Base-by-base conservation (phyloP, 805 yeast species). In the Candida schatavii region DNA sequence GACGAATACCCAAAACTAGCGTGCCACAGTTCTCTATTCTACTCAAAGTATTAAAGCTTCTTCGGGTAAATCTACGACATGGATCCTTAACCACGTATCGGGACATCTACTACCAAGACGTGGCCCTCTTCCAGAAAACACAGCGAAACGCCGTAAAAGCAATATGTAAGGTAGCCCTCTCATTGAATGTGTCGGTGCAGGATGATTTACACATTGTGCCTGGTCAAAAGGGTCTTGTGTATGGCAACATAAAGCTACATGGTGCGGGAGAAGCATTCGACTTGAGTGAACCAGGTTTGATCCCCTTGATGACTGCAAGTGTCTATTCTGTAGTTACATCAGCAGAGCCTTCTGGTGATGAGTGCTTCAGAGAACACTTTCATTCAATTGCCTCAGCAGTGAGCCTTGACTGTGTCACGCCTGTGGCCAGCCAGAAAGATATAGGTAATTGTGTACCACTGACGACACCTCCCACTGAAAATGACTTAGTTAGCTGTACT, bases 61-160 rank as follows among this genome's bases (percentile, higher is more conserved):
- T 46, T n/a, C 39, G 41, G 13, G 17, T 35, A 15, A 22, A 36
- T 25, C 19, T 36, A 13, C n/a, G 13, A 9, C 3, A 15, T 13
- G 26, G 31, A 20, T 18, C 32, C 10, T 28, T 48, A 2, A 64
- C 74, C 1, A 70, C 86, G 1, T 68, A 68, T 40, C 61, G 89
- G 46, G 87, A 82, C 48, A 43, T 83, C 0, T 83, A 66, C 59
- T 83, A 83, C 55, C 67, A 66, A 38, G 81, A 81, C 51, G 84
- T 80, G 2, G 60, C 59, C 14, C 50, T 81, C 15, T 83, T 79
- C 54, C 46, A 55, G 15, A 53, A 48, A 2, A 50, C 35, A 18
- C 88, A 83, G 51, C 11, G 48, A 0, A 51, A 46, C 3, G 75
- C 78, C 1, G 72, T 74, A 39, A 42, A 53, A 2, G 52, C 65